These are phyloP conservation scores for Dillenia suffruticosa DNA, from an alignment of 164 flowering plant species.

Conservation along the genomic window DNA sequence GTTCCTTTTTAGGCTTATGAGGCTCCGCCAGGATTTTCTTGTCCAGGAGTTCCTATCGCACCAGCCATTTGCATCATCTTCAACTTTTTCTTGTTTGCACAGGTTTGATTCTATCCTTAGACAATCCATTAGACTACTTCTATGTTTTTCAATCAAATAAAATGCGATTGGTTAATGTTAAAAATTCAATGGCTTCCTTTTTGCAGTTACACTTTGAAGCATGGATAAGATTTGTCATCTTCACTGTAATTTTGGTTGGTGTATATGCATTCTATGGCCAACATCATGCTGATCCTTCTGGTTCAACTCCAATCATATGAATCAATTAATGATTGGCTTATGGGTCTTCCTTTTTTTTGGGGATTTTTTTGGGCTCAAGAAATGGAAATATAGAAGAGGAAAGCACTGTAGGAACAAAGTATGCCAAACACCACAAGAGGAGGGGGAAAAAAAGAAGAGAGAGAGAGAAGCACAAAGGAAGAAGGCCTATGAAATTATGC, in stretches of 20 bases:
- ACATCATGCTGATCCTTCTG: conserved; percentile 57
- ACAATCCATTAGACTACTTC: background rate
- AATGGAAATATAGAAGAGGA: too few species aligned
- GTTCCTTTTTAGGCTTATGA: conserved; percentile 44
- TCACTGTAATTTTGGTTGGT: conserved; percentile 51
- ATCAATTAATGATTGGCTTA: too few species aligned
- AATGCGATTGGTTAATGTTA: too few species aligned
- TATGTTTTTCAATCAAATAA: too few species aligned
- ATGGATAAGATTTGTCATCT: conserved; percentile 76
- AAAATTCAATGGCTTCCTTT: background rate
- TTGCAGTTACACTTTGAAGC: conserved; percentile 91
- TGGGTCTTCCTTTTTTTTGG: too few species aligned
- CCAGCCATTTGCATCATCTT: conserved; percentile 77
- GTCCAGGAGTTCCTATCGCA: conserved; percentile 82
- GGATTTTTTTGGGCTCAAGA: too few species aligned
- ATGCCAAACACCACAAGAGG: too few species aligned
- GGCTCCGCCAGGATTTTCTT: conserved; percentile 69
- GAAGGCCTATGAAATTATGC: too few species aligned
- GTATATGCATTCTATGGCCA: conserved; percentile 90
- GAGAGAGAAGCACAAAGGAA: too few species aligned
- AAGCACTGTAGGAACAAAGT: too few species aligned
- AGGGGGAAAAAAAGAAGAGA: too few species aligned
- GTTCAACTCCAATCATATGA: conserved; percentile 19
- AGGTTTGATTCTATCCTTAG: conserved; percentile 40
- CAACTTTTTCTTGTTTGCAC: conserved; percentile 94